Percentiles rank a stretch among this genome's conserved stretches.
phyloP scores from a whole-genome alignment of 148 eudicot genomes.

The Spergularia marina region DNA sequence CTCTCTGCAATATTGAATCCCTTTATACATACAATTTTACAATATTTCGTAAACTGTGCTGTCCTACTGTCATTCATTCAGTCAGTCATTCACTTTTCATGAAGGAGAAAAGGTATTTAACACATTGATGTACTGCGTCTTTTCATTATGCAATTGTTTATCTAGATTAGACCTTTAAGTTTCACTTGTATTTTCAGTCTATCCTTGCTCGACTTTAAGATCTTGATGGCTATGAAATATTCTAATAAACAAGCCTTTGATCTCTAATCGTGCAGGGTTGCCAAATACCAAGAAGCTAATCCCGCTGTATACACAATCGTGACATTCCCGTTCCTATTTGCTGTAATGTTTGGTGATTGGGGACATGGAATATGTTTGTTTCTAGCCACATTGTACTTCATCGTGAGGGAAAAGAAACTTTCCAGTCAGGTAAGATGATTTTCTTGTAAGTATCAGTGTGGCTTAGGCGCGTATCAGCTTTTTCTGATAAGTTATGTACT shows the following conservation, averaged over 20 bases:
- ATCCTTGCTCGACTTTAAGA: neutral
- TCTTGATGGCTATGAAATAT: constrained; percentile 5
- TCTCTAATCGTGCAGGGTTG: constrained; percentile 53
- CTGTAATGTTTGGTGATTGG: constrained; percentile 96
- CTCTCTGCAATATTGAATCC: neutral
- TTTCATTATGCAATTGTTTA: neutral
- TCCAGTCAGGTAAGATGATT: constrained; percentile 61
- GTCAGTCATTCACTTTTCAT: neutral
- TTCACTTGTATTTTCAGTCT: neutral
- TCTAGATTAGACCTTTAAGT: neutral
- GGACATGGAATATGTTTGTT: constrained; percentile 90
- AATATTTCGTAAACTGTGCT: too few relatives aligned
- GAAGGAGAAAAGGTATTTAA: neutral
- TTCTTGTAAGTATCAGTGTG: constrained; percentile 5
- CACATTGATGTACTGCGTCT: neutral
- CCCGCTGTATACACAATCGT: constrained; percentile 75
- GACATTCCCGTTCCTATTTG: constrained; percentile 89
- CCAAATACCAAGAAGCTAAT: constrained; percentile 91
- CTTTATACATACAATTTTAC: neutral
- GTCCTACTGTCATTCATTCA: neutral
- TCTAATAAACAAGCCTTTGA: neutral
- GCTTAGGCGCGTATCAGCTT: neutral
- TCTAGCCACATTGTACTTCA: constrained; percentile 66
- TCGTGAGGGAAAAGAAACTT: constrained; percentile 61
- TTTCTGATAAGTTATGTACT: neutral